Conservation (phyloP, 2,329 filamentous ascomycete genomes). For the Ceratocystis diversiconidia region DNA sequence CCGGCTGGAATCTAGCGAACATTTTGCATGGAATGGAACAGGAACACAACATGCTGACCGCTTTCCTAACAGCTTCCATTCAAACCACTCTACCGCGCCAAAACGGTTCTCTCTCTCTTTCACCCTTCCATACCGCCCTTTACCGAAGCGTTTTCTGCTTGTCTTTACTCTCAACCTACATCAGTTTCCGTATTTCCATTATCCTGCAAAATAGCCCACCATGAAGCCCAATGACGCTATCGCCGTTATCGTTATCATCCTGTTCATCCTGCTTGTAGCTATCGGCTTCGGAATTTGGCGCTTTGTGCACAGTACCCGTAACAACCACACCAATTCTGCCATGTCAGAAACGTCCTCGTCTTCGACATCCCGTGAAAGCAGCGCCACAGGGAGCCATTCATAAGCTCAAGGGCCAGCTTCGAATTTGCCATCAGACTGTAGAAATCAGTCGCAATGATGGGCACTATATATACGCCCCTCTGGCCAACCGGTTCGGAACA, state of each 20-base stretch:
- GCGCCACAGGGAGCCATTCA: neutral
- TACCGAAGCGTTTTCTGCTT: neutral
- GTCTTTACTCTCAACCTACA: neutral
- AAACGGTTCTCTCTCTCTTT: neutral
- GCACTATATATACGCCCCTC: neutral
- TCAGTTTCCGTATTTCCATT: neutral
- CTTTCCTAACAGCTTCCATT: neutral
- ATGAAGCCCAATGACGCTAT: slow-evolving; percentile 53
- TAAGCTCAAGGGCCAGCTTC: neutral
- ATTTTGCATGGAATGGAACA: neutral
- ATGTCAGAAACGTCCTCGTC: slow-evolving; percentile 2
- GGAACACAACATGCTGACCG: neutral
- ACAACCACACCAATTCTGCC: slow-evolving; percentile 4
- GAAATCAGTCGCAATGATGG: neutral
- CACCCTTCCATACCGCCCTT: neutral
- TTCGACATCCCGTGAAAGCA: slow-evolving; percentile 2
- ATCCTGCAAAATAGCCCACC: neutral
- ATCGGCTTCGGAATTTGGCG: slow-evolving; percentile 51
- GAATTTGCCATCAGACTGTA: neutral
- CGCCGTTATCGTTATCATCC: slow-evolving; percentile 52
- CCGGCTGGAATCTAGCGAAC: neutral
- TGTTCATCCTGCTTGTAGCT: slow-evolving; percentile 47
- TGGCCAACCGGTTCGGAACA: neutral
- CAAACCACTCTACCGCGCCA: neutral
- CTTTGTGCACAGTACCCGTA: slow-evolving; percentile 39